Evolutionary conservation across 1,284 basidiomycete species (phyloP).

Genomic region (Dichomitus squalens): DNA sequence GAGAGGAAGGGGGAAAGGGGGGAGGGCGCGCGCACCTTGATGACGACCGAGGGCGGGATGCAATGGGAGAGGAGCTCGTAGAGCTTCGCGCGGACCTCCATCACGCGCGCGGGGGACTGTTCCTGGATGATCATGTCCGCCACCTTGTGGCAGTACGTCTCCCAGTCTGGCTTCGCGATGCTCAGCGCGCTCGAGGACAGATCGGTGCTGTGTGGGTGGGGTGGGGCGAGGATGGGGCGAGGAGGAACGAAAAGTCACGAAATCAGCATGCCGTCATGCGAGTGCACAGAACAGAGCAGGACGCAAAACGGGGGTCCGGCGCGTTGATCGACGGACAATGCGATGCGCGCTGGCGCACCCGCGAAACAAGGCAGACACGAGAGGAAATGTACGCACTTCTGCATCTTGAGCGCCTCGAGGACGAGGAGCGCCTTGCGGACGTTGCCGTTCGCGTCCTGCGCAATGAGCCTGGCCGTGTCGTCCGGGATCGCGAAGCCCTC

Average conservation of each 20-base stretch:
- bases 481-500: constrained; percentile 84
- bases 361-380: neutral
- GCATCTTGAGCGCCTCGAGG: constrained; percentile 95
- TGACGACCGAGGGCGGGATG: constrained; percentile 91
- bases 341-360: too few relatives aligned
- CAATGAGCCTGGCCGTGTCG: constrained; percentile 72
- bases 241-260: constrained; percentile 1
- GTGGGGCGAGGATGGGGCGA: too few relatives aligned
- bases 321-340: too few relatives aligned
- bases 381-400: constrained; percentile 56
- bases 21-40: constrained; percentile 72
- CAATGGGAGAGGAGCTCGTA: constrained; percentile 98
- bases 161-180: constrained; percentile 98
- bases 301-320: too few relatives aligned
- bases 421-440: constrained; percentile 94
- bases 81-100: constrained; percentile 90
- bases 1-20: neutral
- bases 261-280: too few relatives aligned
- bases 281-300: too few relatives aligned
- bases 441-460: constrained; percentile 86
- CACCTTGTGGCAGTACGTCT: constrained; percentile 94
- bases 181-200: constrained; percentile 66
- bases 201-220: constrained; percentile 52
- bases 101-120: constrained; percentile 88
- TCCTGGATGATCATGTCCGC: constrained; percentile 94